Conservation (phyloP, 169 alveolate species). For the Eimeria acervulina region DNA sequence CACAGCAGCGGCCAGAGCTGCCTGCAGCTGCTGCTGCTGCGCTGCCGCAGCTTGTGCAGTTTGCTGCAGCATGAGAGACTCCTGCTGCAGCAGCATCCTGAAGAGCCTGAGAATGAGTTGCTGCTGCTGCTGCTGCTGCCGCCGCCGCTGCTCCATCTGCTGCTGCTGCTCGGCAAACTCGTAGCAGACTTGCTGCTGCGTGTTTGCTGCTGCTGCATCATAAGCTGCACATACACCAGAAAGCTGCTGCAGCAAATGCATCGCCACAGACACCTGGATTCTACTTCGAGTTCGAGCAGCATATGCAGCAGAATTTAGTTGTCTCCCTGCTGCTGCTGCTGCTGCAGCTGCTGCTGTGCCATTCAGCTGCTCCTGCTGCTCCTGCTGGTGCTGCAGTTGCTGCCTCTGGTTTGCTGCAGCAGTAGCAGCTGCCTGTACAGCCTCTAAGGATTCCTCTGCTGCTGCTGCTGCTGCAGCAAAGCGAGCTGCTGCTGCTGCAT, state of each 20-base stretch:
- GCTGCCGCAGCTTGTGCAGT: background rate
- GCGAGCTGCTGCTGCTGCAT: constrained; percentile 18
- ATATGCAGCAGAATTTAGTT: background rate
- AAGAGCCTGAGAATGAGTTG: background rate
- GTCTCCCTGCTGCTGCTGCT: constrained; percentile 38
- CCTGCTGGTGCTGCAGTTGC: constrained; percentile 14
- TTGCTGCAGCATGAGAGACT: constrained; percentile 16
- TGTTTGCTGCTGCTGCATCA: background rate
- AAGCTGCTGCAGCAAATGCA: constrained; percentile 7
- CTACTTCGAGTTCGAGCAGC: background rate
- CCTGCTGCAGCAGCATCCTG: constrained; percentile 36
- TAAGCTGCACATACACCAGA: background rate
- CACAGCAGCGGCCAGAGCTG: background rate
- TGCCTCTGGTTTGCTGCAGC: constrained; percentile 16
- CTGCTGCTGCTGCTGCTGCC: constrained; percentile 39
- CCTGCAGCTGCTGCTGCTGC: background rate
- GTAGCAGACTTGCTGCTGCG: no score
- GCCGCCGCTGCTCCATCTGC: background rate
- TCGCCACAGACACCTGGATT: background rate
- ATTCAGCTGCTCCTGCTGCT: constrained; percentile 8
- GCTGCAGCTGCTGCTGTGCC: no score
- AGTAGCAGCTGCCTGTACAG: background rate
- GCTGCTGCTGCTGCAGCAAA: constrained; percentile 29
- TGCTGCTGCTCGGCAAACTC: no score
- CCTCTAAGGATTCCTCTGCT: constrained; percentile 20